phyloP scores from a whole-genome alignment of 148 eudicot genomes.

The Arbutus unedo region DNA sequence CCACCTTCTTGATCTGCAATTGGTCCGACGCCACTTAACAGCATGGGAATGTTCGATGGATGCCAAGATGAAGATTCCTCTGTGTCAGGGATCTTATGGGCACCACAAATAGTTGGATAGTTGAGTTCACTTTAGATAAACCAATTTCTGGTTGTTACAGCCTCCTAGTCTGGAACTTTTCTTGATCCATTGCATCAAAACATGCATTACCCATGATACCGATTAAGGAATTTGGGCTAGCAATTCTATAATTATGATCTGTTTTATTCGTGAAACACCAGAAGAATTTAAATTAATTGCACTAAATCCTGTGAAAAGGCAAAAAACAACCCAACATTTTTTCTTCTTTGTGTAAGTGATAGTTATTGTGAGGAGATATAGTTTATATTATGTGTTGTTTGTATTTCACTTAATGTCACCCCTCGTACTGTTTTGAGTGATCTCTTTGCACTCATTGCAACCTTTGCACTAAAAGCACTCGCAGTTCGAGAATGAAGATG shows the following conservation, averaged over 20 bases:
- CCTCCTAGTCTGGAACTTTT: neutral
- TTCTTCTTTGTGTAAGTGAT: neutral
- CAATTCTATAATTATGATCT: neutral
- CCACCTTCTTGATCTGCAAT: no score
- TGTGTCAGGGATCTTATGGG: no score
- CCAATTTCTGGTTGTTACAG: neutral
- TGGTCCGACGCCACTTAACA: no score
- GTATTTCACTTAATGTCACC: neutral
- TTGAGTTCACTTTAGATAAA: neutral
- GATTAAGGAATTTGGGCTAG: neutral
- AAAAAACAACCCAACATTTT: neutral
- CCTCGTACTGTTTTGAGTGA: neutral
- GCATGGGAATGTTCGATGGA: no score
- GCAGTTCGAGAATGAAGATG: neutral
- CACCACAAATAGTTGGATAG: no score
- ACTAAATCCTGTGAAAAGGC: neutral
- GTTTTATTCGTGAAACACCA: neutral
- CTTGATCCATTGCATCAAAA: neutral
- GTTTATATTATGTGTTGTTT: neutral
- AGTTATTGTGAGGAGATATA: neutral
- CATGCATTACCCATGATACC: neutral
- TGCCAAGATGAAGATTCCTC: no score
- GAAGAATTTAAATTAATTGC: neutral
- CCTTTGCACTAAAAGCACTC: neutral
- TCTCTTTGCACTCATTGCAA: neutral